phyloP scores from a whole-genome alignment of 257 asterid genomes.

The Nicotiana otophora region DNA sequence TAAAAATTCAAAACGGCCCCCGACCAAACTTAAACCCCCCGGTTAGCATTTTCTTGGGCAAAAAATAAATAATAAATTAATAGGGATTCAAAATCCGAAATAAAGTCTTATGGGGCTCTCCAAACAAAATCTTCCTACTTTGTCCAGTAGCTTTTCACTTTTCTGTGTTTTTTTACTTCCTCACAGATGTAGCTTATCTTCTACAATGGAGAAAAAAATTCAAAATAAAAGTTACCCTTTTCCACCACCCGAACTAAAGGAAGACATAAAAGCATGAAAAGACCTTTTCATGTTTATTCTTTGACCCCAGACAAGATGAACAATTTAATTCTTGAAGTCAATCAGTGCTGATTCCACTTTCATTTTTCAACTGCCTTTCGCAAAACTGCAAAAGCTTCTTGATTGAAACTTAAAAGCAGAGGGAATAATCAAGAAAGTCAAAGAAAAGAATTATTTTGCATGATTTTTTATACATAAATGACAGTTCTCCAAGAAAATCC shows the following conservation, averaged over 20 bases:
- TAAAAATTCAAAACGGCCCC: too few species aligned
- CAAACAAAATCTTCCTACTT: background rate
- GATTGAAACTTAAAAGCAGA: background rate
- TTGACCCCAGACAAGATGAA: background rate
- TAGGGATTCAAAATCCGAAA: too few species aligned
- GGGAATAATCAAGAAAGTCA: background rate
- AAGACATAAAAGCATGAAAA: background rate
- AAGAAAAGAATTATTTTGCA: slow-evolving; percentile 5
- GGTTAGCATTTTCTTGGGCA: too few species aligned
- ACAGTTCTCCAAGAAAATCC: background rate
- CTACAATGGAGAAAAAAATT: background rate
- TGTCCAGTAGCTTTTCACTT: background rate
- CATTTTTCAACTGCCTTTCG: slow-evolving; percentile 2
- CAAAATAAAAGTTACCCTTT: background rate
- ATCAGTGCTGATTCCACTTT: background rate
- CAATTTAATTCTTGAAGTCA: background rate
- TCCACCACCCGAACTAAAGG: background rate
- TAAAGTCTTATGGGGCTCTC: too few species aligned
- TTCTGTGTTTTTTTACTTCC: background rate
- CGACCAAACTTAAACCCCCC: too few species aligned
- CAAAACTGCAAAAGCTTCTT: slow-evolving; percentile 3
- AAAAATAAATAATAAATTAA: too few species aligned
- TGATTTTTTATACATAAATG: background rate
- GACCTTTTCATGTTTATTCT: background rate
- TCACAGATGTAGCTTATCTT: background rate